Conservation (phyloP, 345 rosid species). For the Sapria himalayana region DNA sequence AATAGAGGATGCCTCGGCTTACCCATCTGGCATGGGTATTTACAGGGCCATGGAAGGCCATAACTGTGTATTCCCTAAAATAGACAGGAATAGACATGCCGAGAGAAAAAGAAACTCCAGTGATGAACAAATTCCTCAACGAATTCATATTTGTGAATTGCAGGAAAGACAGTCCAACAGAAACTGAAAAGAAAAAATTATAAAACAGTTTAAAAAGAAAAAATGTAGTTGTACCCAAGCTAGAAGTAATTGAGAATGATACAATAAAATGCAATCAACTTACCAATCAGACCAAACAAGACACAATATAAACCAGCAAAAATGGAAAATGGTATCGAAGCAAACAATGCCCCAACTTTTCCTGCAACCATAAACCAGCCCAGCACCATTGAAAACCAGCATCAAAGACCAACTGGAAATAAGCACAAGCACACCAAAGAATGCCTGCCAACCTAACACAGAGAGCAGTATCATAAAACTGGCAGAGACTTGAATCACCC, state of each 20-base stretch:
- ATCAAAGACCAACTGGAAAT: neutral
- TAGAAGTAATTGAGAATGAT: neutral
- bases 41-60: conserved; percentile 82
- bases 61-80: conserved; percentile 58
- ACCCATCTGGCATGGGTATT: conserved; percentile 87
- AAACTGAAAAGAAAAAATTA: conserved; percentile 26
- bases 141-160: conserved; percentile 99
- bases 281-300: conserved; percentile 82
- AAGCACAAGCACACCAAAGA: neutral
- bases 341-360: conserved; percentile 88
- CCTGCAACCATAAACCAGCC: conserved; percentile 22
- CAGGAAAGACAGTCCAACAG: conserved; percentile 81
- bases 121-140: conserved; percentile 79
- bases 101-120: conserved; percentile 64
- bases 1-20: conserved; percentile 71
- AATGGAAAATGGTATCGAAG: conserved; percentile 88
- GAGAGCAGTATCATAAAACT: conserved; percentile 99
- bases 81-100: conserved; percentile 81
- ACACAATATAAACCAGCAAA: conserved; percentile 86
- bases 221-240: neutral
- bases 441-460: conserved; percentile 33
- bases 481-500: conserved; percentile 87
- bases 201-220: neutral
- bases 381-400: too few species aligned
- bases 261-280: conserved; percentile 7